phyloP scores from a whole-genome alignment of 306 rosid species.

The Citrullus amarus region DNA sequence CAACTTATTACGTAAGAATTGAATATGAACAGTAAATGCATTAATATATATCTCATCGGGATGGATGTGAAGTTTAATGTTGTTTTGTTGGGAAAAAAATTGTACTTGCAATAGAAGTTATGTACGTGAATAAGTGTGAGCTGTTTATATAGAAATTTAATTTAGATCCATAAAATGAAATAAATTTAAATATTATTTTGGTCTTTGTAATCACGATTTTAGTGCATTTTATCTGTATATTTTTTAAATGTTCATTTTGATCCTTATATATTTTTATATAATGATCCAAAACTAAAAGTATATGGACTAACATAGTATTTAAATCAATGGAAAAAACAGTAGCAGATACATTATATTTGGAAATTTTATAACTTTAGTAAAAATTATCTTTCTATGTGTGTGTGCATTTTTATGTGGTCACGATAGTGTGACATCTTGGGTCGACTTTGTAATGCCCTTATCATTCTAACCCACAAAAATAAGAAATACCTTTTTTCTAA shows the following conservation, averaged over 20 bases:
- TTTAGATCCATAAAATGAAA: constrained; percentile 18
- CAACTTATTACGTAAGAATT: neutral
- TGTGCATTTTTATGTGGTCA: neutral
- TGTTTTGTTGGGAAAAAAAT: neutral
- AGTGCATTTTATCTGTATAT: too few species aligned
- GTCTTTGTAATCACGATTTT: too few species aligned
- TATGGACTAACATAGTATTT: too few species aligned
- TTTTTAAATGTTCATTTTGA: too few species aligned
- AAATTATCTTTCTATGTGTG: neutral
- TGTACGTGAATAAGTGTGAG: constrained; percentile 34
- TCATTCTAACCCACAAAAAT: neutral
- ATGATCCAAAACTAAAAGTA: too few species aligned
- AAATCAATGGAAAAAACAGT: too few species aligned
- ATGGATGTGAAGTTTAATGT: neutral
- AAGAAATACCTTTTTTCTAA: neutral
- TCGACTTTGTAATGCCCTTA: neutral
- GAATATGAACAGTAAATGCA: neutral
- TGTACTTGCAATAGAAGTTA: constrained; percentile 13
- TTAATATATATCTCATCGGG: neutral
- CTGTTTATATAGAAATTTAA: constrained; percentile 19
- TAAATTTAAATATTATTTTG: too few species aligned
- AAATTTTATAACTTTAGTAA: neutral
- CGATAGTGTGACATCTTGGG: neutral
- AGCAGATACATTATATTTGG: neutral
- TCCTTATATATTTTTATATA: too few species aligned